Percentiles rank a stretch among this genome's conserved stretches.
These are phyloP conservation scores for Fusarium secorum DNA, from an alignment of 2,329 filamentous ascomycete genomes.

Conservation along the genomic window DNA sequence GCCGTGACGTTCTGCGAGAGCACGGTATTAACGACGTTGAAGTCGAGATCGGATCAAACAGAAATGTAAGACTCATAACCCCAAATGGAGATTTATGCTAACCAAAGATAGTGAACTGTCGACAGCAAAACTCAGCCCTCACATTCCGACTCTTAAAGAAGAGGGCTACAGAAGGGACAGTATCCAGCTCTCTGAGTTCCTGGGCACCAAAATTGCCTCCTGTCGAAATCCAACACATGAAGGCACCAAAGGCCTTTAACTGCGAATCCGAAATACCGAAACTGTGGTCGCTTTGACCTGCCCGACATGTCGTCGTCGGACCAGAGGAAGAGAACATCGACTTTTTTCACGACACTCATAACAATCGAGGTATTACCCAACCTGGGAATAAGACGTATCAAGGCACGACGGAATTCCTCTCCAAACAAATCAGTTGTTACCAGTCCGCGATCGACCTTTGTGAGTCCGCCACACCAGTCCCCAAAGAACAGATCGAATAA, in stretches of 20 bases:
- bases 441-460: fast-evolving
- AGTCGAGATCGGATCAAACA: background rate
- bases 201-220: background rate
- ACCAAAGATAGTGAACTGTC: background rate
- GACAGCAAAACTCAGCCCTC: background rate
- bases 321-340: background rate
- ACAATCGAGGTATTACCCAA: fast-evolving
- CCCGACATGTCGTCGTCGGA: background rate
- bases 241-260: background rate
- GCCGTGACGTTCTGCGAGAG: background rate
- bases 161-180: background rate
- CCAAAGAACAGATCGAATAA: fast-evolving
- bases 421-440: fast-evolving
- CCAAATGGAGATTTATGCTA: fast-evolving
- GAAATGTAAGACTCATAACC: background rate
- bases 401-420: fast-evolving
- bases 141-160: background rate
- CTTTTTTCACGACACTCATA: fast-evolving
- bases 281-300: background rate
- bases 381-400: background rate
- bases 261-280: fast-evolving
- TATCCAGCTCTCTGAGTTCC: background rate
- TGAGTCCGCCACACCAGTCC: fast-evolving
- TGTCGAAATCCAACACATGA: fast-evolving
- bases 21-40: background rate